phyloP scores from a whole-genome alignment of 148 eudicot species.

The Pharnaceum exiguum region DNA sequence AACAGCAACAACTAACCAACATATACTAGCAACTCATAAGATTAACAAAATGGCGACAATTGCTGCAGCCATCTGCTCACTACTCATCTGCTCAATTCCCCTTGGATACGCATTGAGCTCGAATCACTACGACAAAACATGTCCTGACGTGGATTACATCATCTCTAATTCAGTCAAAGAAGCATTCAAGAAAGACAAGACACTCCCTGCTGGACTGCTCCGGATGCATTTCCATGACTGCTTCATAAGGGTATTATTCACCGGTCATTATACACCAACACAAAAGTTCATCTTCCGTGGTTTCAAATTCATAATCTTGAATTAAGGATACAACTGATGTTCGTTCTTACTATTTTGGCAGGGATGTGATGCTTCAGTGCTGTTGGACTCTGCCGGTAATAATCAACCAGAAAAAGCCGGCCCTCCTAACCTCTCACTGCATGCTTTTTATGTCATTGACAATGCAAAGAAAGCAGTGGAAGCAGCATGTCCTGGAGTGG shows the following conservation, averaged over 20 bases:
- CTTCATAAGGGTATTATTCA: slow-evolving; percentile 59
- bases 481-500: slow-evolving; percentile 66
- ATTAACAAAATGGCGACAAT: slow-evolving; percentile 32
- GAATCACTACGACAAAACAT: slow-evolving; percentile 58
- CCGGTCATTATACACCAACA: too few species aligned
- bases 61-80: slow-evolving; percentile 26
- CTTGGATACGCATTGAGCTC: slow-evolving; percentile 45
- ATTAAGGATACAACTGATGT: too few species aligned
- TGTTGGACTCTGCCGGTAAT: slow-evolving; percentile 50
- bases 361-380: slow-evolving; percentile 93
- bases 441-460: slow-evolving; percentile 72
- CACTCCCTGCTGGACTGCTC: slow-evolving; percentile 74
- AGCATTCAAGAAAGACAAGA: slow-evolving; percentile 41
- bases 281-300: too few species aligned
- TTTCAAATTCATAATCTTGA: too few species aligned
- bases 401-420: slow-evolving; percentile 65
- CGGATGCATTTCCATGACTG: slow-evolving; percentile 95
- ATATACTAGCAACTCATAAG: background rate
- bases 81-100: slow-evolving; percentile 30
- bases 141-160: slow-evolving; percentile 54
- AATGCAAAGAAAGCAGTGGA: slow-evolving; percentile 69
- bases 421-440: slow-evolving; percentile 69
- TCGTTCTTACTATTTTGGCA: slow-evolving; percentile 15
- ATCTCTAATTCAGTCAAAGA: slow-evolving; percentile 37
- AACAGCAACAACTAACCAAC: slow-evolving; percentile 14